These are phyloP conservation scores for Erodium trifolium DNA, from an alignment of 441 rosid species.

Conservation along the genomic window DNA sequence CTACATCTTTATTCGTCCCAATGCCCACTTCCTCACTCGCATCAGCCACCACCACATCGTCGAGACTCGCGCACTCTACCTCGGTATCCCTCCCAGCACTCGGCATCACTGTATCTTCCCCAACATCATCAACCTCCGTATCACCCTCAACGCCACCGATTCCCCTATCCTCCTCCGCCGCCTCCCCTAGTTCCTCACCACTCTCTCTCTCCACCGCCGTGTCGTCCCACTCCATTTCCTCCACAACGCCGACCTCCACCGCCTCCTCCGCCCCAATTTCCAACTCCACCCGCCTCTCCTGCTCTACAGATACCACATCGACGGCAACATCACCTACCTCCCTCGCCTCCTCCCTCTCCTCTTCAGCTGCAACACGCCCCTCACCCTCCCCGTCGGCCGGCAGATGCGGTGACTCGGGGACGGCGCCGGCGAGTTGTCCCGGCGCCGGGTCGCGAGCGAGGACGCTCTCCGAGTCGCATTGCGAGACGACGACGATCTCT, in stretches of 20 bases:
- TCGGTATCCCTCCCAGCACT: conserved; percentile 3
- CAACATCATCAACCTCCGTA: neutral
- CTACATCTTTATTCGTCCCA: conserved; percentile 15
- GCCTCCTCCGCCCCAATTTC: conserved; percentile 3
- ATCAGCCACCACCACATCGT: conserved; percentile 20
- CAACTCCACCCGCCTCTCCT: conserved; percentile 4
- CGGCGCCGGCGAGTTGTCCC: neutral
- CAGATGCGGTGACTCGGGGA: too few relatives aligned
- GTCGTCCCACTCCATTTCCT: conserved; percentile 9
- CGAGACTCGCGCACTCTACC: neutral
- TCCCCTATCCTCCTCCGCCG: conserved; percentile 20
- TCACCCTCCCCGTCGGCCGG: neutral
- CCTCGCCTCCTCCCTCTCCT: neutral
- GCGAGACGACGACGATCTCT: conserved; percentile 14
- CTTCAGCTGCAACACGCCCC: neutral
- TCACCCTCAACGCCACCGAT: neutral
- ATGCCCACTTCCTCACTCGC: conserved; percentile 10
- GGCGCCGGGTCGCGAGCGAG: neutral
- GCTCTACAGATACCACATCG: conserved; percentile 6
- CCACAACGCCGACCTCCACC: conserved; percentile 9
- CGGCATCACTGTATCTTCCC: conserved; percentile 8
- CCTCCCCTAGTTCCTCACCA: neutral
- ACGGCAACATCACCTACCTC: neutral
- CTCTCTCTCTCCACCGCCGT: conserved; percentile 3
- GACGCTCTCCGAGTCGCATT: neutral